phyloP scores from a whole-genome alignment of 148 eudicot species.

The Rhododendron griersonianum region DNA sequence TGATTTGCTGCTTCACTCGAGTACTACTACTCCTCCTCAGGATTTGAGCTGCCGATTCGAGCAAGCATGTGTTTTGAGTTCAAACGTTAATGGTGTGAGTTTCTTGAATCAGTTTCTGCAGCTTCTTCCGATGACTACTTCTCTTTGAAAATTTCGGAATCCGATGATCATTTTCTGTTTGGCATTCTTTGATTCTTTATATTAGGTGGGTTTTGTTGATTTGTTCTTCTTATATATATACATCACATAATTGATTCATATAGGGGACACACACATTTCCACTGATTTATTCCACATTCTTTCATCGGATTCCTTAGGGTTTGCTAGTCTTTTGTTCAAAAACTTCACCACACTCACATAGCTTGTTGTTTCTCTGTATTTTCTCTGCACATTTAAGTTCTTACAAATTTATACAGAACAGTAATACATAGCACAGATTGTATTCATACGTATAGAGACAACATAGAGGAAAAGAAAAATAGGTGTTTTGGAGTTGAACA shows the following conservation, averaged over 20 bases:
- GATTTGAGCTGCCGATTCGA: constrained; percentile 35
- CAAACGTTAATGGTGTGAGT: constrained; percentile 17
- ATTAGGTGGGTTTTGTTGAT: constrained; percentile 20
- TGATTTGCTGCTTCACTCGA: constrained; percentile 38
- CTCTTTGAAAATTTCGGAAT: constrained; percentile 43
- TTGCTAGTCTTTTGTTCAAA: constrained; percentile 19
- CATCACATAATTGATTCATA: constrained; percentile 7
- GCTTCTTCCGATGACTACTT: constrained; percentile 36
- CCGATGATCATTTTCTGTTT: constrained; percentile 55
- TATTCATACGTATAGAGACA: constrained; percentile 19
- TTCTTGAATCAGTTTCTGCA: constrained; percentile 15
- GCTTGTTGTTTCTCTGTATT: constrained; percentile 35
- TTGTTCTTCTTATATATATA: constrained; percentile 49
- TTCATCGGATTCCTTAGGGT: constrained; percentile 65
- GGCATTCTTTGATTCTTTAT: constrained; percentile 67
- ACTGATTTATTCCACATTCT: constrained; percentile 15
- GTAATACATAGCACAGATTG: constrained; percentile 14
- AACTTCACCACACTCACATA: constrained; percentile 46
- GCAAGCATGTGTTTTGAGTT: constrained; percentile 29
- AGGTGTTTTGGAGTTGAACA: constrained; percentile 20
- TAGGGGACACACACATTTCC: constrained; percentile 13
- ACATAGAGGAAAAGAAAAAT: constrained; percentile 2
- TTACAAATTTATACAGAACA: not conserved
- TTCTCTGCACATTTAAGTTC: constrained; percentile 20
- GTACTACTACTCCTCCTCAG: constrained; percentile 13